Conservation (phyloP, 2,329 filamentous ascomycete genomes). For the Cryphonectria radicalis region DNA sequence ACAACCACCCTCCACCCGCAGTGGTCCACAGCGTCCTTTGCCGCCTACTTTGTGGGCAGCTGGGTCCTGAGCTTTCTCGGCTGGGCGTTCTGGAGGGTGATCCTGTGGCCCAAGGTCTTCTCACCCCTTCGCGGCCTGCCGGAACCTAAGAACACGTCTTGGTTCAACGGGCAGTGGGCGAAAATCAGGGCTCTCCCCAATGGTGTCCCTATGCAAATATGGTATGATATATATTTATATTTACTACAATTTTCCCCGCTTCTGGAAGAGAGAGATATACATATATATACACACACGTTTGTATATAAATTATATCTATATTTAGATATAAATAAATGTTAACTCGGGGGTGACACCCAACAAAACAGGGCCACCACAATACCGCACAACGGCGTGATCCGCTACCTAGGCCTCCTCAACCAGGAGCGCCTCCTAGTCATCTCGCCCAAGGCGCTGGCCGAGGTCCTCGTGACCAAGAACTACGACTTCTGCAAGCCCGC, state of each 20-base stretch:
- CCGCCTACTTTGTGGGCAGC: conserved; percentile 40
- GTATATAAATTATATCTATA: neutral
- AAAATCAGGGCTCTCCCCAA: conserved; percentile 45
- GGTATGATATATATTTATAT: conserved; percentile 42
- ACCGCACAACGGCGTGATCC: conserved; percentile 70
- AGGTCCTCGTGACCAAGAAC: conserved; percentile 69
- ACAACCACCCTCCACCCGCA: conserved; percentile 34
- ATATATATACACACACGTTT: neutral
- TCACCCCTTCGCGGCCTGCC: conserved; percentile 56
- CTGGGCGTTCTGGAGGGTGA: conserved; percentile 47
- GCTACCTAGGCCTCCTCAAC: conserved; percentile 67
- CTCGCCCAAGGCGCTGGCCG: conserved; percentile 67
- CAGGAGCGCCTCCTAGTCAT: conserved; percentile 65
- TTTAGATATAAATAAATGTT: neutral
- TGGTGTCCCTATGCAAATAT: conserved; percentile 52
- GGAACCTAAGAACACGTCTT: conserved; percentile 48
- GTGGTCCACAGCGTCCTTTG: conserved; percentile 41
- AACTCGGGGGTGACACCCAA: conserved; percentile 24
- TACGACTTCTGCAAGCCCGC: conserved; percentile 72
- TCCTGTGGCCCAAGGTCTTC: conserved; percentile 54
- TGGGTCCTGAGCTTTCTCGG: conserved; percentile 43
- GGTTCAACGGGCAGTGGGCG: conserved; percentile 52
- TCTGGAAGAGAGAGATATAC: conserved; percentile 2
- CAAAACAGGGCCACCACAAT: conserved; percentile 59
- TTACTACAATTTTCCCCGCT: too few relatives aligned